A percentile compares a stretch with the other conserved stretches of the same genome.
phyloP scores from a whole-genome alignment of 169 alveolate species.

The Cryptosporidium canis region DNA sequence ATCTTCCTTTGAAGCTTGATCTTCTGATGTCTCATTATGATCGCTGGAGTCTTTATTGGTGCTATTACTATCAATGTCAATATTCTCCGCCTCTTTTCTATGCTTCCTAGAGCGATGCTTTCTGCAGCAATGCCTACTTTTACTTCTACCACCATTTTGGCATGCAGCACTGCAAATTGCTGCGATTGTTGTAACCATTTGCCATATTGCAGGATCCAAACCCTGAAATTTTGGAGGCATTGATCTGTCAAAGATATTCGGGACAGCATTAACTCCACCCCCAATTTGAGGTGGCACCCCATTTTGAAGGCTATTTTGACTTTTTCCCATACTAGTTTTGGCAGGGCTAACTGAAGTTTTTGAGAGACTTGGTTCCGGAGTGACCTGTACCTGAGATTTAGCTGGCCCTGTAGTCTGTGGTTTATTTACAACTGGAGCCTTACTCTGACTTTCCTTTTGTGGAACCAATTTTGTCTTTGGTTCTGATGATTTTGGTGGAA shows the following conservation, averaged over 20 bases:
- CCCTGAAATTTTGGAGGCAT: not conserved
- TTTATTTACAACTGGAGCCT: not conserved
- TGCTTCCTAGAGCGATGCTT: constrained; percentile 20
- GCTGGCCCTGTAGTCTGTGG: not conserved
- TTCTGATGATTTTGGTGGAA: not conserved
- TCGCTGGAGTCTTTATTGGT: not conserved
- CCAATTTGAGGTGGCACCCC: not conserved
- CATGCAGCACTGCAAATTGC: constrained; percentile 51
- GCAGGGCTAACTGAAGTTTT: not conserved
- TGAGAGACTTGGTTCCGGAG: not conserved
- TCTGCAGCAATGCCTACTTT: constrained; percentile 22
- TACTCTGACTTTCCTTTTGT: not conserved
- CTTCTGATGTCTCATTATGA: not conserved
- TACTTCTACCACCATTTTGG: constrained; percentile 10
- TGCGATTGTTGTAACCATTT: constrained; percentile 50
- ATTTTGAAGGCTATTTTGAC: not conserved
- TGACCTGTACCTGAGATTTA: not conserved
- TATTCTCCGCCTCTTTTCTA: not conserved
- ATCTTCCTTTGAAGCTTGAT: not conserved
- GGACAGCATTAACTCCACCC: not conserved
- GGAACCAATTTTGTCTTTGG: not conserved
- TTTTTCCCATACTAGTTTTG: not conserved
- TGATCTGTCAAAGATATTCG: not conserved
- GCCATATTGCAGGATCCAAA: constrained; percentile 64
- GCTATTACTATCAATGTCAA: not conserved